Evolutionary conservation across 352 stramenopile species (phyloP).

Genomic region (Elongisporangium anandrum): DNA sequence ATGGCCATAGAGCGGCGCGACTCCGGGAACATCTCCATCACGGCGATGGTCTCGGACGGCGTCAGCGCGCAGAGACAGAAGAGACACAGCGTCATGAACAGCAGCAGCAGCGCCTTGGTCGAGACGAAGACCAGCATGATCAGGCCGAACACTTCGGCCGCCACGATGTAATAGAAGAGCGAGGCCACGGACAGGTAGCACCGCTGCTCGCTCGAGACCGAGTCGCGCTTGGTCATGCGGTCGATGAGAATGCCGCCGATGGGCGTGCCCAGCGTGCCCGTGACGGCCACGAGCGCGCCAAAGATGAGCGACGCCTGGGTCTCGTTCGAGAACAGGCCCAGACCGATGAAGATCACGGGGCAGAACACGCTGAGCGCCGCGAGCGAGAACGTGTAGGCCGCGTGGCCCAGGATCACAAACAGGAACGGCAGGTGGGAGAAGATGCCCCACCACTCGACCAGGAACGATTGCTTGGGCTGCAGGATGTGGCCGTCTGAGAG

Average conservation of each 20-base stretch:
- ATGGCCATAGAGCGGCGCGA: constrained; percentile 87
- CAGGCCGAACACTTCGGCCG: constrained; percentile 45
- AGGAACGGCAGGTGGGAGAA: constrained; percentile 72
- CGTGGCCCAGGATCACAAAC: constrained; percentile 77
- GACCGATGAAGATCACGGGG: constrained; percentile 83
- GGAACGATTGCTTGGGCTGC: constrained; percentile 32
- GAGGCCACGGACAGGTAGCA: constrained; percentile 54
- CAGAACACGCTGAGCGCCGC: constrained; percentile 86
- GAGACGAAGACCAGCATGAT: constrained; percentile 56
- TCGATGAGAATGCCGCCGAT: constrained; percentile 83
- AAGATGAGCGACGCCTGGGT: constrained; percentile 85
- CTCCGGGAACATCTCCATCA: constrained; percentile 88
- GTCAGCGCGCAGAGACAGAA: constrained; percentile 76
- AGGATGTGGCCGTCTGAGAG: constrained; percentile 8
- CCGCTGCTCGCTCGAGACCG: constrained; percentile 26
- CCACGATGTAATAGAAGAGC: constrained; percentile 66
- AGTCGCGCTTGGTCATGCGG: constrained; percentile 28
- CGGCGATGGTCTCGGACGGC: constrained; percentile 76
- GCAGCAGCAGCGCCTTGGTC: constrained; percentile 54
- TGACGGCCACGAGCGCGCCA: constrained; percentile 73
- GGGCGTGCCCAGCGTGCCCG: constrained; percentile 85
- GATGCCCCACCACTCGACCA: constrained; percentile 59
- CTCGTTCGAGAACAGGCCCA: constrained; percentile 86
- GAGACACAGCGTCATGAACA: constrained; percentile 63
- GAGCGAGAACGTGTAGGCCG: constrained; percentile 85